Evolutionary conservation across 2,329 filamentous ascomycete genomes (phyloP), one percentile per base, ranked within the genome.

Genomic region (Colletotrichum shisoi): DNA sequence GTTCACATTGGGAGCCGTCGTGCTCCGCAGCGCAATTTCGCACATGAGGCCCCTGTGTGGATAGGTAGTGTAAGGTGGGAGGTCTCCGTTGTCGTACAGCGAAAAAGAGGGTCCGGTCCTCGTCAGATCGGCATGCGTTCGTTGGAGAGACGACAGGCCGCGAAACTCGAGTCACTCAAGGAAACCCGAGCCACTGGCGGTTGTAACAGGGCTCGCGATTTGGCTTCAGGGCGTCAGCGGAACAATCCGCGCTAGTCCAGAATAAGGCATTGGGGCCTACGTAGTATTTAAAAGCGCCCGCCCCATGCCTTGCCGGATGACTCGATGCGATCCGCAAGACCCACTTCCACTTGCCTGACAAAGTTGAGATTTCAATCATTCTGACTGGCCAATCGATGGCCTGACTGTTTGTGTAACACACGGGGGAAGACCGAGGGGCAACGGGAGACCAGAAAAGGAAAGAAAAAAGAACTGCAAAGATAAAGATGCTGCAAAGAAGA

Each of bases 301-400:
- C n/a, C n/a, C n/a, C n/a, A n/a, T 39, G 13, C 31, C 21, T 52
- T 53, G 46, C 59, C 52, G 63, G 61, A 67, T 67, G 64, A 67
- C 64, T 67, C 61, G 44, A 60, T 31, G 44, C 42, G 19, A 24
- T 44, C 7, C 17, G 24, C 37, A 2, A 17, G 11, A 24, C 49
- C 64, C 64, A 64, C 54, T 13, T 19, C 64, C 64, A 64, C 54
- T 13, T 19, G 9, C 45, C 44, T 67, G 63, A 63, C 63, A 63
- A 34, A 57, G 54, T 45, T 3, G 34, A 3, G 40, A 49, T 49
- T 39, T 44, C 11, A 5, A 6, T 17, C 1, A 17, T 11, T 40
- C 15, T 54, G 11, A 67, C 51, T 67, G 63, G 58, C 21, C 51
- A 57, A 49, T 34, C 31, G 7, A 34, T 34, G 31, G 8, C 31